Evolutionary conservation across 148 eudicot genomes (phyloP), one percentile per base, ranked within the genome.

Genomic region (Vaccinium corymbosum): DNA sequence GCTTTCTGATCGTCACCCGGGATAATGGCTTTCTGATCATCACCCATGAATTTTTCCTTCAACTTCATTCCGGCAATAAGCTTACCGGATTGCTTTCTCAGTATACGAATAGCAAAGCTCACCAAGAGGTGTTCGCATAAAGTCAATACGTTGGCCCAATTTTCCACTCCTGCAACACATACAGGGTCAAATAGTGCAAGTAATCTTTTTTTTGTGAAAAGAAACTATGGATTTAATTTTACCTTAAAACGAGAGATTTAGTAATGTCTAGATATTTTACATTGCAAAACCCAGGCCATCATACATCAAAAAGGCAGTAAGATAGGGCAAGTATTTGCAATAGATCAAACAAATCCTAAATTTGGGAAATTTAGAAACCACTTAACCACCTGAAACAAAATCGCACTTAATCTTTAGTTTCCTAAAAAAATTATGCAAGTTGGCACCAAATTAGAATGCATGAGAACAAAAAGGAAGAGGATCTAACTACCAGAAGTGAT

Each of bases 81-180:
- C n/a, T 88, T 87, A 72, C 89, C 88, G 55, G 96, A 88, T 85
- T 90, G 95, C 86, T 90, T 94, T 86, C 98, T 89, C 82, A 97
- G 90, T 81, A 86, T 52, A 19, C 98, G 97, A 80, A 97, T 97
- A 11, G 92, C 91, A 81, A 97, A 97, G 86, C 98, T 97, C 89
- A 97, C 99, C 79, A 97, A 93, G 17, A 97, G 96, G 88, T 97
- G 99, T 84, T 97, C 98, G 46, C 94, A 93, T 87, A 97, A 85
- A 76, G 99, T 97, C 86, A 93, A 85, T 51, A 97, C 85, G 96
- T 94, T 25, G 99, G 99, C 64, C 95, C 97, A 25, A 97, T 85
- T 90, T 87, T 91, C 98, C 99, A 97, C 64, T 92, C 98, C 99
- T 95, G 91, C 83, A 85, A 35, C 6, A 19, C 77, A 82, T 56